Base-by-base conservation (phyloP, 352 stramenopile genomes). In the Pythium chondricola region DNA sequence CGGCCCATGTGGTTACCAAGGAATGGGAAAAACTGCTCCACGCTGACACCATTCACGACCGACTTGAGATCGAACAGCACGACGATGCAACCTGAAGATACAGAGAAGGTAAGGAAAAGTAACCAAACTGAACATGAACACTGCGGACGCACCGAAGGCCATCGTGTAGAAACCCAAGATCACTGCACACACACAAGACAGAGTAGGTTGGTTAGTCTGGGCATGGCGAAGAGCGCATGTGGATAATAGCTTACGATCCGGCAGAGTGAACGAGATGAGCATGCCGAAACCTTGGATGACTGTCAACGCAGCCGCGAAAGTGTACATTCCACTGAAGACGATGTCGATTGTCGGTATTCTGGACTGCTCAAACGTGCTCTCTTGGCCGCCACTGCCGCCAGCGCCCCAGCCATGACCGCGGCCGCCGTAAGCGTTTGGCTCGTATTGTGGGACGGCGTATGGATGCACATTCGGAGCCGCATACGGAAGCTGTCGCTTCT, bases 11-110 rank as follows among this genome's bases (percentile, higher is more conserved):
- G 91, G 58, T 90, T 93, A 56, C 79, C 77, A 9, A 93, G 56
- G 56, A 93, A 93, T n/a, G 82, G 82, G 37, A 93, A 76, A 58
- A 86, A 93, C 56, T 71, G 63, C 59, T 93, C 82, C 44, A 93
- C 66, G 41, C 76, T 89, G 47, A 93, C 60, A 47, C 79, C 78
- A 54, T 88, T 77, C 25, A 93, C 76, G 41, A 91, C 67, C 13
- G 77, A 85, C 63, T 93, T 93, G 36, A 93, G 64, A 55, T 93
- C 82, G 43, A 87, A 91, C 50, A 93, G 64, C 43, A 93, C 86
- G 49, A 88, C 71, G 4, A 60, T 61, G n/a, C 62, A 70, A 20
- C 81, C 78, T 88, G 0, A 42, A 35, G 9, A 22, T 18, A 13
- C n/a, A 22, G 13, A 37, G 11, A 31, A 13, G 21, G 27, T 16